phyloP scores from a whole-genome alignment of 169 alveolate species.

The Perkinsus chesapeaki region DNA sequence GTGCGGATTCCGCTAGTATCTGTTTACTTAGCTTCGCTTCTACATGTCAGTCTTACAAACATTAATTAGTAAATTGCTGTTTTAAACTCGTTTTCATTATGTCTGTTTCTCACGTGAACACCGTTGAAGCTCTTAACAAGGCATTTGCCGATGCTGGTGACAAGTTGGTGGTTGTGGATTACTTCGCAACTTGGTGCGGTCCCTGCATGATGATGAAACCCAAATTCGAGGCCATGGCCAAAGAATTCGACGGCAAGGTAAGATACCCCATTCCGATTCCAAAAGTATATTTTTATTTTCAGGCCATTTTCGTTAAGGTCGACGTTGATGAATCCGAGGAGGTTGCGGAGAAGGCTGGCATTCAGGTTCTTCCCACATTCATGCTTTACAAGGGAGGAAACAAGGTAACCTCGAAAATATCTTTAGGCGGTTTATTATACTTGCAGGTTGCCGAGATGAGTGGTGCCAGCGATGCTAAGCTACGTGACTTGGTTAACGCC shows the following conservation, averaged over 20 bases:
- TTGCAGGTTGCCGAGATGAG: neutral
- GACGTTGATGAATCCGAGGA: slow-evolving; percentile 28
- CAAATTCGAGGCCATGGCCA: slow-evolving; percentile 11
- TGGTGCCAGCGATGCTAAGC: neutral
- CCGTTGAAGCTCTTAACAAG: neutral
- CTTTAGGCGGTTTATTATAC: neutral
- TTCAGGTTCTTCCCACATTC: slow-evolving; percentile 24
- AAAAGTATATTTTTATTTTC: neutral
- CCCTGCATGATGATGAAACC: slow-evolving; percentile 60
- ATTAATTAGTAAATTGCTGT: neutral
- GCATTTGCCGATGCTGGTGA: neutral
- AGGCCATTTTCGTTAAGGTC: slow-evolving; percentile 28
- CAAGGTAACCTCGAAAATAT: neutral
- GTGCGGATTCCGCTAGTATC: neutral
- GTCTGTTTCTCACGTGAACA: neutral
- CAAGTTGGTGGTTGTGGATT: slow-evolving; percentile 46
- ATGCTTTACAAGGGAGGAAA: neutral
- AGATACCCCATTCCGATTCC: slow-evolving; percentile 1
- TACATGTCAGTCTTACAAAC: neutral
- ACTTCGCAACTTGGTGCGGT: slow-evolving; percentile 63
- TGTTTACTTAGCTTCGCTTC: neutral
- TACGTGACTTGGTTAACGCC: neutral
- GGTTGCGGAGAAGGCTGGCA: slow-evolving; percentile 36
- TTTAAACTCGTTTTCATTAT: neutral
- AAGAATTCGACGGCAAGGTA: slow-evolving; percentile 26